Evolutionary conservation across 108 stramenopile genomes (phyloP), one percentile per base, ranked within the genome.

Genomic region (Nitzschia sp.): DNA sequence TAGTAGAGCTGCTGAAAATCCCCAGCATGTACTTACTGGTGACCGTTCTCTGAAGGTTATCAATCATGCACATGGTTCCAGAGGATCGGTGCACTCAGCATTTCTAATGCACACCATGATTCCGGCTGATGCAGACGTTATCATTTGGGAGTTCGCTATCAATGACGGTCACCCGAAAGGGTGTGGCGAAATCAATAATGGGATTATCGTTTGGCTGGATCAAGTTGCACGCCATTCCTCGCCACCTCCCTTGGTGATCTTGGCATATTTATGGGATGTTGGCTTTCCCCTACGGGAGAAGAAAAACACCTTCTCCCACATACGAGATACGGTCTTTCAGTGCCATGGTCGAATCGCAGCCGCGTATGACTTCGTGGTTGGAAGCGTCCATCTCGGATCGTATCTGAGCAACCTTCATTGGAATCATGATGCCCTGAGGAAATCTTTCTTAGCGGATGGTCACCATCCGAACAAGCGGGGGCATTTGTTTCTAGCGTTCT

Each of bases 151-250:
- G 21, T 50, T 50, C 19, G 13, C 48, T 4, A 50, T 50, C 19
- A 50, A 50, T 21, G 48, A 50, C 19, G 48, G 48, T 8, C 48
- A 50, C 19, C 13, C 4, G 19, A 11, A 21, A 50, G 48, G 48
- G 4, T 50, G 48, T 50, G 19, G 19, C 13, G 48, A 50, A 50
- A 50, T 50, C 48, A 50, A 50, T n/a, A 50, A 50, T 50, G 48
- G 48, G 4, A 50, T 50, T 22, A 50, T 50, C 19, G 19, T 50
- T 19, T 50, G 9, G 9, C 19, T 50, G 19, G 48, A 50, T 50
- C 48, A 50, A 41, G 38, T 41, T 9, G 38, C 38, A 13, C 38
- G 38, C 6, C 38, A 41, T 41, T 41, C 38, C 38, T 41, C 38
- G 38, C 38, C 38, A 41, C 38, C 38, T 50, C 48, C 48, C 17